phyloP scores from a whole-genome alignment of 2,329 filamentous ascomycete genomes.

The Aspergillus carbonarius region DNA sequence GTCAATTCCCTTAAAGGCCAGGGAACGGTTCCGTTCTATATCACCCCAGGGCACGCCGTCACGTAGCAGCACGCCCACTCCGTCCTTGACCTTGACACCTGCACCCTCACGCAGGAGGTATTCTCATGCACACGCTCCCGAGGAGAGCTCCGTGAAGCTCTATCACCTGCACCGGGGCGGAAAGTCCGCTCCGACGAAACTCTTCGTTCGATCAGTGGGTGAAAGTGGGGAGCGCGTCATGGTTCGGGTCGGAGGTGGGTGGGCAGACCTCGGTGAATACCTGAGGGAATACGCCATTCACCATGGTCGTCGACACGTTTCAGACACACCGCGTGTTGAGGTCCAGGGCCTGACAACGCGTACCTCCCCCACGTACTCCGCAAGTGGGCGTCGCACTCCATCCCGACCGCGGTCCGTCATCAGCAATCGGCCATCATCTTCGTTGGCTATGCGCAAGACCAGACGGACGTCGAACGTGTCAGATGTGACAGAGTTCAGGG shows the following conservation, averaged over 20 bases:
- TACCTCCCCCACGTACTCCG: conserved; percentile 31
- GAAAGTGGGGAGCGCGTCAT: conserved; percentile 90
- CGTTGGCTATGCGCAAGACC: conserved; percentile 40
- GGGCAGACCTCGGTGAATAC: conserved; percentile 95
- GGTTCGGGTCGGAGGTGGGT: conserved; percentile 97
- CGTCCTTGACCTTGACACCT: conserved; percentile 69
- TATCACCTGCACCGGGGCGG: conserved; percentile 87
- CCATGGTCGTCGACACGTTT: conserved; percentile 71
- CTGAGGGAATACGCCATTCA: conserved; percentile 90
- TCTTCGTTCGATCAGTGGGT: conserved; percentile 90
- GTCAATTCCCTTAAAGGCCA: conserved; percentile 36
- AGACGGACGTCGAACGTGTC: conserved; percentile 39
- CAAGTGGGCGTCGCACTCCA: conserved; percentile 33
- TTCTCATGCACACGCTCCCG: conserved; percentile 36
- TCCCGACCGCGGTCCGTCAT: conserved; percentile 40
- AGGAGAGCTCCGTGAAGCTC: conserved; percentile 76
- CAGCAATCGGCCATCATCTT: conserved; percentile 39
- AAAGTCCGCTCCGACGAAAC: conserved; percentile 84
- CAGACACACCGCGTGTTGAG: conserved; percentile 55
- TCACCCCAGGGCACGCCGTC: conserved; percentile 36
- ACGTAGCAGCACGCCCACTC: conserved; percentile 59
- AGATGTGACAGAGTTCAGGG: conserved; percentile 27
- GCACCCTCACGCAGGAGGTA: conserved; percentile 41
- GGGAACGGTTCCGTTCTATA: conserved; percentile 42
- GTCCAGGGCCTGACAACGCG: conserved; percentile 50